Evolutionary conservation across 495 filamentous ascomycete genomes (phyloP).

Genomic region (Neurospora sp.): DNA sequence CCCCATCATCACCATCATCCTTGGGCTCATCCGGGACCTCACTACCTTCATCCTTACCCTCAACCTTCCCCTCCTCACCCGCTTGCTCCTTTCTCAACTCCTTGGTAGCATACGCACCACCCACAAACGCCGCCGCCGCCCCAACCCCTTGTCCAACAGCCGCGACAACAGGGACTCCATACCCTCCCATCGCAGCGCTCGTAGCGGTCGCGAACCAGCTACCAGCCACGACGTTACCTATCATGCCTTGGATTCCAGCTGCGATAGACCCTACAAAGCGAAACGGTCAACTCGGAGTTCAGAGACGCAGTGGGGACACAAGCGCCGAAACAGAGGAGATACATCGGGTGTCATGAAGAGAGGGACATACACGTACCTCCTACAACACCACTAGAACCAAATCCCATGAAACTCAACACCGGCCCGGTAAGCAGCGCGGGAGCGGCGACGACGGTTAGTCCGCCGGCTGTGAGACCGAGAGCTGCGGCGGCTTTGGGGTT

Average conservation of each 20-base stretch:
- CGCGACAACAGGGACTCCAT: not conserved
- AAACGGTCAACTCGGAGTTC: not conserved
- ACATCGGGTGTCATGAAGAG: not conserved
- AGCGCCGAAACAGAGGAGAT: not conserved
- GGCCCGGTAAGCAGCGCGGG: slow-evolving; percentile 1
- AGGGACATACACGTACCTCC: slow-evolving; percentile 2
- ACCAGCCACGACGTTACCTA: not conserved
- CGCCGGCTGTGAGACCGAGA: not conserved
- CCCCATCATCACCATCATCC: not conserved
- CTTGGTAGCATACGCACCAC: not conserved
- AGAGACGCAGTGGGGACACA: not conserved
- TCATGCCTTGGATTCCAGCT: not conserved
- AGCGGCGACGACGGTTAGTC: not conserved
- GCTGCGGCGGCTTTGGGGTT: slow-evolving; percentile 2
- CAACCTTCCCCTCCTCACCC: not conserved
- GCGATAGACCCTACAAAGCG: not conserved
- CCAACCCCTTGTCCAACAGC: not conserved
- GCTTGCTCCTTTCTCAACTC: not conserved
- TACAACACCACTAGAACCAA: not conserved
- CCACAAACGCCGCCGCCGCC: not conserved
- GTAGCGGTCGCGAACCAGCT: not conserved
- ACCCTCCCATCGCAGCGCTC: not conserved
- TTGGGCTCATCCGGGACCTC: not conserved
- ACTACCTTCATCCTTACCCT: not conserved
- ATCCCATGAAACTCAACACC: not conserved